A percentile compares a stretch with the other conserved stretches of the same genome.
phyloP scores from a whole-genome alignment of 257 asterid genomes.

The Anisodus tanguticus region DNA sequence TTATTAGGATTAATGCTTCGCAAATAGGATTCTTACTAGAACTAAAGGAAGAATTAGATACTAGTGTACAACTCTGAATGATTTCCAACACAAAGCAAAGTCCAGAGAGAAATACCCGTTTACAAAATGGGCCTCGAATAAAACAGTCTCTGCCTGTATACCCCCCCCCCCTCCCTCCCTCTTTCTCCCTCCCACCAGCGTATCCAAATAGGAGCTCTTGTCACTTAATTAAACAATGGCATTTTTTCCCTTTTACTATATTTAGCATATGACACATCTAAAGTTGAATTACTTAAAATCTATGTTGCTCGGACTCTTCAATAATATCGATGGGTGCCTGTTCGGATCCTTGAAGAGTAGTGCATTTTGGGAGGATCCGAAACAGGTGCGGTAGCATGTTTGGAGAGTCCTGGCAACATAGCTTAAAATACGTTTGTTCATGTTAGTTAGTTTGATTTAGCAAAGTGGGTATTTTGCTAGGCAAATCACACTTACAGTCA shows the following conservation, averaged over 20 bases:
- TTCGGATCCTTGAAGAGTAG: too few relatives aligned
- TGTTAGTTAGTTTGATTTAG: background rate
- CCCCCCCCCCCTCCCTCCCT: background rate
- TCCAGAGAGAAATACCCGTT: background rate
- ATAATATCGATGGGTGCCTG: too few relatives aligned
- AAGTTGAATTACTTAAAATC: background rate
- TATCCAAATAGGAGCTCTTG: background rate
- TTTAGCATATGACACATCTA: background rate
- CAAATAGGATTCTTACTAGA: background rate
- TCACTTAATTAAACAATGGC: background rate
- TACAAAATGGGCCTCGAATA: background rate
- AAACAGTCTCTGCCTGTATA: background rate
- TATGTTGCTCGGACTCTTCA: too few relatives aligned
- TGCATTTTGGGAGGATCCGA: too few relatives aligned
- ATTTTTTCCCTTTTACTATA: background rate
- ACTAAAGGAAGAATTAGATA: background rate
- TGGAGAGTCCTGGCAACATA: too few relatives aligned
- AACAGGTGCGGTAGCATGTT: too few relatives aligned
- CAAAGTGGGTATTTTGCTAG: background rate
- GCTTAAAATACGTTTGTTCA: background rate
- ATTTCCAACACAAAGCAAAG: background rate
- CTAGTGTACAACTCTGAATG: background rate
- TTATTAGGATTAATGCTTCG: background rate
- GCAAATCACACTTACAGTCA: background rate
- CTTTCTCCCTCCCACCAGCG: background rate